Evolutionary conservation across 148 eudicot genomes (phyloP).

Genomic region (Mesembryanthemum crystallinum): DNA sequence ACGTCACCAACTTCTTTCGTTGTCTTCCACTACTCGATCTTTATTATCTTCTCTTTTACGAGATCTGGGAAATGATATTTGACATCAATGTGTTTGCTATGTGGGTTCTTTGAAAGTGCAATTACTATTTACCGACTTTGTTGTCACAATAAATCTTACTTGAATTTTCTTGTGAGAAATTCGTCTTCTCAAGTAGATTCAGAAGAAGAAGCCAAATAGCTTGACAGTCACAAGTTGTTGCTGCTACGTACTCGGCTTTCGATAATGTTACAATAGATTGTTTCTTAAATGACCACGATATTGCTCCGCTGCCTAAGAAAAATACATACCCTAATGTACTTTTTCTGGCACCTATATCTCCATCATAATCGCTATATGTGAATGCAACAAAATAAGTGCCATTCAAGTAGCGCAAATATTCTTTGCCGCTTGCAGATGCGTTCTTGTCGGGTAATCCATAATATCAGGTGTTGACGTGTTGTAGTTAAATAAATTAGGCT

Average conservation of each 20-base stretch:
- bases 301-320: background rate
- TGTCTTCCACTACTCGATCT: background rate
- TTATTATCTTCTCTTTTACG: background rate
- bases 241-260: constrained; percentile 9
- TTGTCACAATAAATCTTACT: constrained; percentile 5
- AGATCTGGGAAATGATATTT: constrained; percentile 8
- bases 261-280: too few species aligned
- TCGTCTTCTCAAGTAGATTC: background rate
- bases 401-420: constrained; percentile 1
- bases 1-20: constrained; percentile 6
- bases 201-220: constrained; percentile 10
- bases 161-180: background rate
- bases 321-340: constrained; percentile 14
- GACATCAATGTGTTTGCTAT: constrained; percentile 10
- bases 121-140: background rate
- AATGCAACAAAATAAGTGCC: constrained; percentile 10
- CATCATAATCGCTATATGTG: constrained; percentile 16
- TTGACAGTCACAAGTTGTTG: background rate
- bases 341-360: constrained; percentile 13
- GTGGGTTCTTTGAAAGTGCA: constrained; percentile 1
- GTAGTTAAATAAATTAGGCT: constrained; percentile 10
- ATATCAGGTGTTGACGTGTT: constrained; percentile 13
- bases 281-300: constrained; percentile 20
- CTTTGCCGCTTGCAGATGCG: constrained; percentile 4
- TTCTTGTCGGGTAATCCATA: constrained; percentile 5